Percentiles rank a stretch among this genome's conserved stretches.
These are phyloP conservation scores for Syzygium aromaticum DNA, from an alignment of 345 rosid species.

Conservation along the genomic window DNA sequence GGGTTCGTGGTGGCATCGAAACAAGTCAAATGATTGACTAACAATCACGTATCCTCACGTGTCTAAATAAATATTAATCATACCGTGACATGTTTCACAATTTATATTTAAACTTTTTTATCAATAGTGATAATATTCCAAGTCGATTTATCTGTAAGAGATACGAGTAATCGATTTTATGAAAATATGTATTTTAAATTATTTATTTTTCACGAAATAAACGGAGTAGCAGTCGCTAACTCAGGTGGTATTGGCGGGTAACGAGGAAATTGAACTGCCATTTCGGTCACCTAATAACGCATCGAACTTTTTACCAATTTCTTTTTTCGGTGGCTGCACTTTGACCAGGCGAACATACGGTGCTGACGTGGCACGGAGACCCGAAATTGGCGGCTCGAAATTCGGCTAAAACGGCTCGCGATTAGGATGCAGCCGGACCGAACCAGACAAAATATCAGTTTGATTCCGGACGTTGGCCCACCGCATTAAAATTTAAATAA, in stretches of 20 bases:
- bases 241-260: background rate
- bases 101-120: too few species aligned
- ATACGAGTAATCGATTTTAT: too few species aligned
- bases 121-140: too few species aligned
- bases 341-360: background rate
- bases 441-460: background rate
- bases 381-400: background rate
- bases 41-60: background rate
- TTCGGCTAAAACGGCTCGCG: background rate
- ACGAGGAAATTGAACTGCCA: background rate
- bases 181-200: too few species aligned
- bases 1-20: background rate
- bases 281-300: background rate
- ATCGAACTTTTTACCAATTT: background rate
- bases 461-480: background rate
- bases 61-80: background rate
- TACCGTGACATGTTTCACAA: background rate
- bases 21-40: background rate
- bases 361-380: background rate
- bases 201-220: too few species aligned
- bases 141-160: too few species aligned
- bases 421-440: background rate
- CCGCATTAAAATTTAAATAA: background rate
- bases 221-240: fast-evolving
- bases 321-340: background rate